These are phyloP conservation scores for Herpotrichia juniperi DNA, from an alignment of 2,329 filamentous ascomycete species.

Conservation along the genomic window DNA sequence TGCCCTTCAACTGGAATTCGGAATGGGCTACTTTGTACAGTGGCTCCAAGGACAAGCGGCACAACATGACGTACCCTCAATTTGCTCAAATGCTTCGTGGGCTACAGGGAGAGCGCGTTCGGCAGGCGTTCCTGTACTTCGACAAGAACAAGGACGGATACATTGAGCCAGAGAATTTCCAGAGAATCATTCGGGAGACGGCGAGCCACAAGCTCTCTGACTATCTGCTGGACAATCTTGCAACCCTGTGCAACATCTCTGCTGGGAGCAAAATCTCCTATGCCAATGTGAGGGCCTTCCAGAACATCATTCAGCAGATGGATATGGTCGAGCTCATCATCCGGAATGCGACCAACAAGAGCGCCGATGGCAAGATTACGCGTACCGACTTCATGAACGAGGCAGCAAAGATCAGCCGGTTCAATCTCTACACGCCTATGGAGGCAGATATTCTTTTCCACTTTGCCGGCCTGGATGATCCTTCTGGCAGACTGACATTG, in stretches of 20 bases:
- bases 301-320: slow-evolving; percentile 98
- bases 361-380: slow-evolving; percentile 89
- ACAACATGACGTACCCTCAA: slow-evolving; percentile 92
- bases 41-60: slow-evolving; percentile 83
- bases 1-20: slow-evolving; percentile 96
- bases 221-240: slow-evolving; percentile 88
- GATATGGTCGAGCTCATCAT: slow-evolving; percentile 95
- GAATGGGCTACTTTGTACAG: slow-evolving; percentile 97
- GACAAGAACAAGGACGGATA: slow-evolving; percentile 93
- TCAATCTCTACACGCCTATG: slow-evolving; percentile 97
- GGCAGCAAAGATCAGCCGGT: slow-evolving; percentile 86
- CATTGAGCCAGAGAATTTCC: slow-evolving; percentile 94
- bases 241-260: slow-evolving; percentile 93
- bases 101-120: slow-evolving; percentile 91
- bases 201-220: slow-evolving; percentile 96
- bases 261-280: slow-evolving; percentile 93
- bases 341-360: slow-evolving; percentile 82
- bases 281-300: slow-evolving; percentile 95
- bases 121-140: slow-evolving; percentile 91
- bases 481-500: slow-evolving; percentile 81
- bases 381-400: slow-evolving; percentile 93
- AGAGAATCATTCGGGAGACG: slow-evolving; percentile 93
- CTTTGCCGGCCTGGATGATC: slow-evolving; percentile 91
- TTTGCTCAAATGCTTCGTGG: slow-evolving; percentile 98
- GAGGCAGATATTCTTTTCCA: slow-evolving; percentile 99